phyloP scores from a whole-genome alignment of 352 stramenopile species.

The Phytopythium montanum region DNA sequence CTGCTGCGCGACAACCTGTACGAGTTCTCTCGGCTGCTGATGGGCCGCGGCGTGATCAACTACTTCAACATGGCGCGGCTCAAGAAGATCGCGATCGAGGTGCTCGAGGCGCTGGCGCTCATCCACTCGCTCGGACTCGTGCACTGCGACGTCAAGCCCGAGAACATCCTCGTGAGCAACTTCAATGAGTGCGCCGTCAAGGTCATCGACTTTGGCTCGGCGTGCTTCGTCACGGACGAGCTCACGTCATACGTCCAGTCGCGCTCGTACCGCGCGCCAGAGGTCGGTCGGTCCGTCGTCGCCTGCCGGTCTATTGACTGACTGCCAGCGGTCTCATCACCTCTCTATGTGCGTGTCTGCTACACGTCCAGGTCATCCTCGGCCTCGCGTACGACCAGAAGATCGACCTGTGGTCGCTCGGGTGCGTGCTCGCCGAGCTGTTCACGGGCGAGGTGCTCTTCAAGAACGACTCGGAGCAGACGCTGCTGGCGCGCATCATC shows the following conservation, averaged over 20 bases:
- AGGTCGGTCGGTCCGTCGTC: constrained; percentile 85
- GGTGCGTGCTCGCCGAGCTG: constrained; percentile 85
- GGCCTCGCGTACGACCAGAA: constrained; percentile 88
- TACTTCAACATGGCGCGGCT: constrained; percentile 95
- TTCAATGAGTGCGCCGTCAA: constrained; percentile 91
- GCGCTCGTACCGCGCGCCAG: constrained; percentile 95
- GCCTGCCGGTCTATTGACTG: constrained; percentile 49
- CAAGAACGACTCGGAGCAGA: constrained; percentile 85
- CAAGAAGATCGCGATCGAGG: constrained; percentile 94
- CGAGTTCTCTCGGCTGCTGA: constrained; percentile 92
- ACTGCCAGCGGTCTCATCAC: background rate
- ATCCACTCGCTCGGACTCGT: constrained; percentile 92
- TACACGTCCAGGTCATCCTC: constrained; percentile 85
- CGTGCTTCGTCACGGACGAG: constrained; percentile 93
- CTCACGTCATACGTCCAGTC: constrained; percentile 98
- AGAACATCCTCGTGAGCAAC: constrained; percentile 94
- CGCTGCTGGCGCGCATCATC: constrained; percentile 92
- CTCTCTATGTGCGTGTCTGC: background rate
- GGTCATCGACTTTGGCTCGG: constrained; percentile 99
- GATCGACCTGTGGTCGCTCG: constrained; percentile 90
- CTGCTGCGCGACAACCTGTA: constrained; percentile 97
- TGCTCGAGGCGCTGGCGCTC: constrained; percentile 88
- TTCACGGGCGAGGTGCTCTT: constrained; percentile 89
- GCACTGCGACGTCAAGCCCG: constrained; percentile 98
- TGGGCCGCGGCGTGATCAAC: constrained; percentile 72